Conservation (phyloP, 306 rosid genomes). For the Clitoria ternatea region DNA sequence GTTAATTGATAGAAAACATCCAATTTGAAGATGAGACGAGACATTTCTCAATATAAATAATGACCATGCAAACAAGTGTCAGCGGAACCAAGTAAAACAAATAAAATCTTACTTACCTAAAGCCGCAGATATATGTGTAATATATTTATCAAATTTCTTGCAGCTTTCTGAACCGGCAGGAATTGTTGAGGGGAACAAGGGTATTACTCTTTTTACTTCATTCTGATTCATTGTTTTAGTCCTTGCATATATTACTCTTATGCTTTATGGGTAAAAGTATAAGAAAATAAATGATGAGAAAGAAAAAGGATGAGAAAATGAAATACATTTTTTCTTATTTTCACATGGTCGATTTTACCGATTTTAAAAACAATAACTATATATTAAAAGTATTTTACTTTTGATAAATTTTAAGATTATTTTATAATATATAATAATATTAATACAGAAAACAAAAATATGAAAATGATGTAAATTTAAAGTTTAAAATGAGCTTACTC, state of each 20-base stretch:
- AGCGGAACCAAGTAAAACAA: constrained; percentile 4
- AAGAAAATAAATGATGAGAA: too few species aligned
- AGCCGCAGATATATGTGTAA: constrained; percentile 4
- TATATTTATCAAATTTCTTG: constrained; percentile 35
- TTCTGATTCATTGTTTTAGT: background rate
- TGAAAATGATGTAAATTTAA: too few species aligned
- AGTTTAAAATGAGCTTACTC: background rate
- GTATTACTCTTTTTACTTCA: constrained; percentile 33
- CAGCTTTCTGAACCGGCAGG: constrained; percentile 98
- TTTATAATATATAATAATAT: too few species aligned
- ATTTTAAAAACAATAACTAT: too few species aligned
- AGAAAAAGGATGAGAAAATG: too few species aligned
- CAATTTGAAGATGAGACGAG: constrained; percentile 6
- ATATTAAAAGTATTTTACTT: too few species aligned
- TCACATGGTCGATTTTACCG: too few species aligned
- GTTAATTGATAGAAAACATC: constrained; percentile 5
- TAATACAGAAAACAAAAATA: too few species aligned
- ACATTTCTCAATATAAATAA: constrained; percentile 15
- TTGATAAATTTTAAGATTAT: too few species aligned
- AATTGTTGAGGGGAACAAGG: constrained; percentile 59
- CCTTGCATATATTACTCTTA: background rate
- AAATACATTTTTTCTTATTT: too few species aligned
- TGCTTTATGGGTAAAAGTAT: too few species aligned
- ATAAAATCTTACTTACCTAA: background rate
- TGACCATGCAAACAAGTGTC: background rate